phyloP scores from a whole-genome alignment of 2,329 filamentous ascomycete genomes.

The Graphiopsis chlorocephala region DNA sequence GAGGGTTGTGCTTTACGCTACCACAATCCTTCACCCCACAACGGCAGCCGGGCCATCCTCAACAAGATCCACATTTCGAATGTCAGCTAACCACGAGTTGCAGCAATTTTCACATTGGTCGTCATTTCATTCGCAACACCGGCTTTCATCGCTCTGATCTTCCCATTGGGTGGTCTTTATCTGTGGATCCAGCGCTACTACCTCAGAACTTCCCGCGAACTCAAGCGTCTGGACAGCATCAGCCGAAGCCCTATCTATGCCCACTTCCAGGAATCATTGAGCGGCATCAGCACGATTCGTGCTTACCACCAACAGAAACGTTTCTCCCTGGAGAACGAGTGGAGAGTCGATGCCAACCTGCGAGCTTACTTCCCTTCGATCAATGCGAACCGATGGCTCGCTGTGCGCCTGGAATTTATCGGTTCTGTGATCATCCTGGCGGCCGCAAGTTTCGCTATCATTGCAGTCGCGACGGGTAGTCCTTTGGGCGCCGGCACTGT shows the following conservation, averaged over 20 bases:
- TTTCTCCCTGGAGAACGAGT: conserved; percentile 92
- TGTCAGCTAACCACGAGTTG: conserved; percentile 4
- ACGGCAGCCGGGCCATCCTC: conserved; percentile 13
- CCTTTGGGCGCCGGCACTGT: conserved; percentile 70
- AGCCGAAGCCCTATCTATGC: conserved; percentile 95
- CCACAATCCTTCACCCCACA: conserved; percentile 5
- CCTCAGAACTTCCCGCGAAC: conserved; percentile 87
- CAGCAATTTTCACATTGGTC: conserved; percentile 72
- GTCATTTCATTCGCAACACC: conserved; percentile 83
- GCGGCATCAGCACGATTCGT: conserved; percentile 90
- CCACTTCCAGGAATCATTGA: conserved; percentile 96
- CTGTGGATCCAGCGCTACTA: conserved; percentile 97
- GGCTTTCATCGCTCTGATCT: conserved; percentile 72
- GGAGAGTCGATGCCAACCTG: conserved; percentile 92
- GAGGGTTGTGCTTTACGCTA: conserved; percentile 5
- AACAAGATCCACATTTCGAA: neutral
- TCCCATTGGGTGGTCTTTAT: conserved; percentile 79
- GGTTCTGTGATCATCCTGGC: conserved; percentile 90
- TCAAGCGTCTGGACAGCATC: conserved; percentile 93
- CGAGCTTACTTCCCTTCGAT: conserved; percentile 95
- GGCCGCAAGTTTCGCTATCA: conserved; percentile 76
- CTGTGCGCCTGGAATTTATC: conserved; percentile 90
- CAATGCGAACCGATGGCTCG: conserved; percentile 86
- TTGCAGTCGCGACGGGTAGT: conserved; percentile 70
- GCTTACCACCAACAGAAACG: conserved; percentile 86